A percentile compares a stretch with the other conserved stretches of the same genome.
Evolutionary conservation across 2,329 filamentous ascomycete genomes (phyloP).

Genomic region (Metarhizium guizhouense): DNA sequence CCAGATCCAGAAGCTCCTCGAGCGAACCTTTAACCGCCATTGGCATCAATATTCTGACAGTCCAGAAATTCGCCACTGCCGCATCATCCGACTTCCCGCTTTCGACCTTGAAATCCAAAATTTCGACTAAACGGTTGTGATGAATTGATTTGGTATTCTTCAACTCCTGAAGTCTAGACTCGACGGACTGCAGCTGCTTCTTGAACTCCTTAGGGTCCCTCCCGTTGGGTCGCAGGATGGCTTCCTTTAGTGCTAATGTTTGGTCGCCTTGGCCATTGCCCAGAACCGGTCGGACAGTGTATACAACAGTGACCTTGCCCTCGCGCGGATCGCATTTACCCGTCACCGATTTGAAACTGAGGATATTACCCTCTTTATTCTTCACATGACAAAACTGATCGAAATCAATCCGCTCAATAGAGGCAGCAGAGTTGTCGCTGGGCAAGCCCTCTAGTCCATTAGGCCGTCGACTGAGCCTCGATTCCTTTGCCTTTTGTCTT

Average conservation of each 20-base stretch:
- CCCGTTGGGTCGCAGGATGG: constrained; percentile 46
- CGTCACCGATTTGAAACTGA: constrained; percentile 63
- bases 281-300: constrained; percentile 63
- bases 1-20: constrained; percentile 70
- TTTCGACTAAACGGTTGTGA: constrained; percentile 67
- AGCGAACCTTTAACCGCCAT: constrained; percentile 76
- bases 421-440: constrained; percentile 18
- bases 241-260: constrained; percentile 66
- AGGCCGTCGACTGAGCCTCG: constrained; percentile 50
- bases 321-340: constrained; percentile 58
- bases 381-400: constrained; percentile 57
- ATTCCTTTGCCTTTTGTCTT: constrained; percentile 53
- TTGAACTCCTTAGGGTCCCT: constrained; percentile 59
- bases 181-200: constrained; percentile 66
- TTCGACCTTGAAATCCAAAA: constrained; percentile 78
- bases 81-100: constrained; percentile 34
- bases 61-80: constrained; percentile 44
- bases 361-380: constrained; percentile 52
- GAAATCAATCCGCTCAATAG: constrained; percentile 43
- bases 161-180: constrained; percentile 65
- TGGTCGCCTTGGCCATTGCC: constrained; percentile 45
- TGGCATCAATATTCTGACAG: constrained; percentile 65
- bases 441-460: constrained; percentile 23
- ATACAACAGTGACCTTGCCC: constrained; percentile 58
- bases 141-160: constrained; percentile 65